These are phyloP conservation scores for Aristolochia contorta DNA, from an alignment of 164 flowering plant species.

Conservation along the genomic window DNA sequence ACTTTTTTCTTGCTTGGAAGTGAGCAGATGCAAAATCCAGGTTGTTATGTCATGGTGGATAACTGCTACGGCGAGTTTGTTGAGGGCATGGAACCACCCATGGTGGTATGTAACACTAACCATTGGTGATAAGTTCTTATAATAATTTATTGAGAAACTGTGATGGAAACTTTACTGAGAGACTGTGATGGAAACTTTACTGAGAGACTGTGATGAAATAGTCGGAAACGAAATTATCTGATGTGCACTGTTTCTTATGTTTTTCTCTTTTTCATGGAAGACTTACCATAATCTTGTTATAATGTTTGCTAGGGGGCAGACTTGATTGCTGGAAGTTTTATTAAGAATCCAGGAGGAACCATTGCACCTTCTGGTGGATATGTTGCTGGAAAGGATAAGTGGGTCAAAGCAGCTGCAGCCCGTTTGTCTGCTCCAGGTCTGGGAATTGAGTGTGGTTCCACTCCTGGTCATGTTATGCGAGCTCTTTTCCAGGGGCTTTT, in stretches of 20 bases:
- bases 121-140: neutral
- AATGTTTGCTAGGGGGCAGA: slow-evolving; percentile 68
- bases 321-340: slow-evolving; percentile 84
- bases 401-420: slow-evolving; percentile 81
- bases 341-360: slow-evolving; percentile 91
- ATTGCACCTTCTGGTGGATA: slow-evolving; percentile 93
- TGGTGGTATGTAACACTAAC: slow-evolving; percentile 50
- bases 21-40: slow-evolving; percentile 63
- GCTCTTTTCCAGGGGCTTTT: slow-evolving; percentile 70
- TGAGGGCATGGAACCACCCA: slow-evolving; percentile 74
- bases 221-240: neutral
- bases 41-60: slow-evolving; percentile 89
- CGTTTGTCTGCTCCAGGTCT: slow-evolving; percentile 89
- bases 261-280: neutral
- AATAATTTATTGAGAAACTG: neutral
- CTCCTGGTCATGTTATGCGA: slow-evolving; percentile 79
- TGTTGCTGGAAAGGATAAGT: slow-evolving; percentile 66
- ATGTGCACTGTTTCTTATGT: slow-evolving; percentile 1
- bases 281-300: slow-evolving; percentile 2
- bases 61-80: slow-evolving; percentile 94
- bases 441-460: slow-evolving; percentile 76
- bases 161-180: neutral
- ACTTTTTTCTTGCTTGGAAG: neutral
- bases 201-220: neutral
- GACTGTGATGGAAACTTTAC: neutral